phyloP scores from a whole-genome alignment of 2,329 filamentous ascomycete genomes.

The Pleomassaria siparia region DNA sequence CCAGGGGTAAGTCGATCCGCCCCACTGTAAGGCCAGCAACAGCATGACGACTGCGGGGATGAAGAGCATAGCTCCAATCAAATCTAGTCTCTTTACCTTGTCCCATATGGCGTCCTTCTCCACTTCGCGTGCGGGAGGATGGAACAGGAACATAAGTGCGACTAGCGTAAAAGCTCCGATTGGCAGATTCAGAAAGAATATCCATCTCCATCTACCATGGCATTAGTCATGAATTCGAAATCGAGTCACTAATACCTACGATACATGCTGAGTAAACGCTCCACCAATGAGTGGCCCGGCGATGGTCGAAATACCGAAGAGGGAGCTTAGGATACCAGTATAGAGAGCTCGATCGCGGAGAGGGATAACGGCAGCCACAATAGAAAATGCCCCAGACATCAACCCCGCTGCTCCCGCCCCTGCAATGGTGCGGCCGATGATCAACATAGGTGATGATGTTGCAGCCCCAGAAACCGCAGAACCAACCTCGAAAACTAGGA shows the following conservation, averaged over 20 bases:
- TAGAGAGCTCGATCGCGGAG: conserved; percentile 48
- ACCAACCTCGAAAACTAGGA: conserved; percentile 51
- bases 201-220: conserved; percentile 39
- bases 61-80: conserved; percentile 46
- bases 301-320: conserved; percentile 42
- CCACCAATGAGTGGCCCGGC: conserved; percentile 40
- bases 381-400: conserved; percentile 41
- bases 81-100: conserved; percentile 46
- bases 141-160: conserved; percentile 16
- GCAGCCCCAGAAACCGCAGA: conserved; percentile 47
- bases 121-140: conserved; percentile 17
- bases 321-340: conserved; percentile 45
- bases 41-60: conserved; percentile 46
- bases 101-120: conserved; percentile 17
- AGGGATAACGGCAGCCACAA: conserved; percentile 43
- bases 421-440: conserved; percentile 51
- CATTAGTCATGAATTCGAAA: not conserved
- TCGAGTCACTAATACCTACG: conserved; percentile 1
- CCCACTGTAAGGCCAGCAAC: conserved; percentile 53
- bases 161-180: conserved; percentile 36
- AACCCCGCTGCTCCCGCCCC: conserved; percentile 51
- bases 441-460: conserved; percentile 46
- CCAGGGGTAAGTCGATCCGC: conserved; percentile 48
- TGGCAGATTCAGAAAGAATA: conserved; percentile 50
- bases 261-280: conserved; percentile 45